Evolutionary conservation across 768 basidiomycete species (phyloP).

Genomic region (Suillus cothurnatus): DNA sequence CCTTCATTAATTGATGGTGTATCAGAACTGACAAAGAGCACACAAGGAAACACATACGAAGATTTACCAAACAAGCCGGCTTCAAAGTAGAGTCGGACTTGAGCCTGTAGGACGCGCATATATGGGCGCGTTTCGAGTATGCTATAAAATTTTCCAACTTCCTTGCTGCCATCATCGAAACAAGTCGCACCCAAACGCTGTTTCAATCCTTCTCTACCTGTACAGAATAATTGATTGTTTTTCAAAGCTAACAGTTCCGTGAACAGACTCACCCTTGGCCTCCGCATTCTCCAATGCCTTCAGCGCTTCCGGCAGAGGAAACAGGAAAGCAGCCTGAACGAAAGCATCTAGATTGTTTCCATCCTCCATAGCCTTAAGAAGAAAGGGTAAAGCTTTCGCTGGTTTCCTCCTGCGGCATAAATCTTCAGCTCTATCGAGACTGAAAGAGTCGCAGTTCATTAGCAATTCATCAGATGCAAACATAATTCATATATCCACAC

Average conservation of each 20-base stretch:
- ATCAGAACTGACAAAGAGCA: neutral
- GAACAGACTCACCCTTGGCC: conserved; percentile 17
- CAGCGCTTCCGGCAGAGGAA: conserved; percentile 29
- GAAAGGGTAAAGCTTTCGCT: conserved; percentile 40
- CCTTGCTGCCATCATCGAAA: conserved; percentile 40
- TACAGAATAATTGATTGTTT: neutral
- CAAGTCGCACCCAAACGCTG: conserved; percentile 32
- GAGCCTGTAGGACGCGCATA: conserved; percentile 45
- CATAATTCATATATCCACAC: conserved; percentile 17
- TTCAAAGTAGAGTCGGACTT: conserved; percentile 38
- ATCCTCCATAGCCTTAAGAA: conserved; percentile 43
- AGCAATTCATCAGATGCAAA: neutral
- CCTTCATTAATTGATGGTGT: conserved; percentile 21
- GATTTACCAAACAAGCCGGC: conserved; percentile 35
- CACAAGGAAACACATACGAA: conserved; percentile 28
- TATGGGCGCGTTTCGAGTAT: conserved; percentile 46
- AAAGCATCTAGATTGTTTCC: conserved; percentile 42
- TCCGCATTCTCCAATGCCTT: conserved; percentile 31
- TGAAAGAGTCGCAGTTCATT: conserved; percentile 12
- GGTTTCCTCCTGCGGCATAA: conserved; percentile 36
- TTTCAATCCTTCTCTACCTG: conserved; percentile 34
- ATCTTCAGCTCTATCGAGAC: conserved; percentile 40
- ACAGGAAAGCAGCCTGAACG: conserved; percentile 39
- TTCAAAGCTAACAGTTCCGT: neutral
- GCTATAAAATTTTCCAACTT: conserved; percentile 40